Percentiles rank a stretch among this genome's conserved stretches.
phyloP scores from a whole-genome alignment of 768 basidiomycete species.

The Suillus luteus region DNA sequence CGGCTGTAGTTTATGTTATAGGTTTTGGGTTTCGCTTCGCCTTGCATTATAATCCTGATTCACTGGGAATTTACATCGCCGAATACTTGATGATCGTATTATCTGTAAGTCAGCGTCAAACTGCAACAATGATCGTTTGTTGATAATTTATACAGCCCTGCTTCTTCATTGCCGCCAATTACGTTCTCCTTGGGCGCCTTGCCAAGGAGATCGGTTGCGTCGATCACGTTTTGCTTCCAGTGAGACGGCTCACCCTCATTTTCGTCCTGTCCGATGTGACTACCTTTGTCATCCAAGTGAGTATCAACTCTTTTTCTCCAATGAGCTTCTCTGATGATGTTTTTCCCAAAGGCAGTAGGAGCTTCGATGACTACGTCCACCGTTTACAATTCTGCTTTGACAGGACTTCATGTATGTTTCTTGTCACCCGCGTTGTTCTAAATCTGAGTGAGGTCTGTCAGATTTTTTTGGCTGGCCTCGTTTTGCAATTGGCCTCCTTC shows the following conservation, averaged over 20 bases:
- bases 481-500: slow-evolving; percentile 57
- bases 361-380: slow-evolving; percentile 48
- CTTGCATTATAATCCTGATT: slow-evolving; percentile 54
- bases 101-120: slow-evolving; percentile 37
- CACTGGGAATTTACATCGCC: slow-evolving; percentile 51
- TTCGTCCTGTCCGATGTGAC: slow-evolving; percentile 66
- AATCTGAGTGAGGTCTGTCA: slow-evolving; percentile 23
- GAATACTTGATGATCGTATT: slow-evolving; percentile 64
- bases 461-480: slow-evolving; percentile 62
- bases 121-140: background rate
- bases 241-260: slow-evolving; percentile 50
- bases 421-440: background rate
- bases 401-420: slow-evolving; percentile 40
- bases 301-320: background rate
- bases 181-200: slow-evolving; percentile 64
- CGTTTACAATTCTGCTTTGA: slow-evolving; percentile 27
- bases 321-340: background rate
- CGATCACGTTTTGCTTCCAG: slow-evolving; percentile 49
- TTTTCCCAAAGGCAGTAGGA: slow-evolving; percentile 45
- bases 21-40: slow-evolving; percentile 60
- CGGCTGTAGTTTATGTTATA: slow-evolving; percentile 49
- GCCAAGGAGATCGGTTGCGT: slow-evolving; percentile 50
- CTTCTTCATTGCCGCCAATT: slow-evolving; percentile 71
- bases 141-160: slow-evolving; percentile 50
- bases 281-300: slow-evolving; percentile 67